Evolutionary conservation across 495 filamentous ascomycete species (phyloP).

Genomic region (Penicillium longicatenatum): DNA sequence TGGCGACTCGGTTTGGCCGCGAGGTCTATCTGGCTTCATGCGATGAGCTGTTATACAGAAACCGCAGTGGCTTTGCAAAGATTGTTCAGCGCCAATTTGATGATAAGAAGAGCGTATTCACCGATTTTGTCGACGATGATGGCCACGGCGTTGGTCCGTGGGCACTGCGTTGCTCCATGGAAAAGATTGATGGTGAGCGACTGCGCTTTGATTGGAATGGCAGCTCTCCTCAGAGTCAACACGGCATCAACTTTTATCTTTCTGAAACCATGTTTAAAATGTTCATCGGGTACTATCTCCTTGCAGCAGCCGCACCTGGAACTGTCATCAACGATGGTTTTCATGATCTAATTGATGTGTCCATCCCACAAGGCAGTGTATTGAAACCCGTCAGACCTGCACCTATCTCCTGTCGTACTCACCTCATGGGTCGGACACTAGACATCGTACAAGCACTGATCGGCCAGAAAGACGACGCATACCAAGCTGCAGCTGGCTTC

Average conservation of each 20-base stretch:
- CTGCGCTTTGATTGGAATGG: conserved; percentile 50
- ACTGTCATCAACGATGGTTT: conserved; percentile 51
- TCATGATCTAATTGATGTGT: conserved; percentile 51
- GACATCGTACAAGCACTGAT: conserved; percentile 54
- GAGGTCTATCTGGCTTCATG: conserved; percentile 48
- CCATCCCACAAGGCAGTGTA: conserved; percentile 46
- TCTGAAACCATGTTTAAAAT: conserved; percentile 55
- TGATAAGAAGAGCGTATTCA: conserved; percentile 43
- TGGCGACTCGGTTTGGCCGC: conserved; percentile 45
- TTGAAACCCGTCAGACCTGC: conserved; percentile 54
- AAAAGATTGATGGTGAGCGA: conserved; percentile 36
- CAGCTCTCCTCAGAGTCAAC: conserved; percentile 49
- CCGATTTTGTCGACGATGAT: conserved; percentile 55
- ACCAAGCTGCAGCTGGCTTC: conserved; percentile 52
- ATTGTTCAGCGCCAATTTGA: conserved; percentile 50
- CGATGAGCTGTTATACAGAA: conserved; percentile 45
- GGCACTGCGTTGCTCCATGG: conserved; percentile 51
- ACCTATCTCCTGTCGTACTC: conserved; percentile 50
- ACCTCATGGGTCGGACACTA: conserved; percentile 47
- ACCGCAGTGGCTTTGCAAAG: conserved; percentile 43
- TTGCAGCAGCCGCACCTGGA: conserved; percentile 41
- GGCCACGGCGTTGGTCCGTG: conserved; percentile 52
- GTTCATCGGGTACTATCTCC: conserved; percentile 52
- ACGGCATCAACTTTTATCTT: conserved; percentile 53
- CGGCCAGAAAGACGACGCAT: conserved; percentile 47